Evolutionary conservation across 2,329 filamentous ascomycete genomes (phyloP), one percentile per base, ranked within the genome.

Genomic region (Byssothecium circinans): DNA sequence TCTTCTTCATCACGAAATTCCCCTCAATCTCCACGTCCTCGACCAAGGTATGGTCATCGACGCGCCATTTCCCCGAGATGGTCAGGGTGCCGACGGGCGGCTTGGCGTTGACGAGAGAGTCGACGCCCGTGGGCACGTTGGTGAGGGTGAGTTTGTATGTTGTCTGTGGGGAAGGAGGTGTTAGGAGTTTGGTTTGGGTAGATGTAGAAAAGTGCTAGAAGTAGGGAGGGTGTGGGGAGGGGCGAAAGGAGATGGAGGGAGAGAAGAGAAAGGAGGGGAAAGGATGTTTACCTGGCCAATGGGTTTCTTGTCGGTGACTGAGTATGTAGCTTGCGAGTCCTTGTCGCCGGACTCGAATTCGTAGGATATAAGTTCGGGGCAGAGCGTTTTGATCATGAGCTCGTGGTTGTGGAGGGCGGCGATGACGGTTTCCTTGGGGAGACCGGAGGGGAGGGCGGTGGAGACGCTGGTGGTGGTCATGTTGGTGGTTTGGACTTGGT

Each of bases 1-100:
- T 68, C 60, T 69, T 71, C 65, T 72, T 73, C 65, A 70, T 71
- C 62, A 73, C 64, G 30, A 72, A 71, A 43, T 74, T 72, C 3
- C 67, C 69, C 30, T 74, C 71, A 41, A 74, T 71, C n/a, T 71
- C 65, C 1, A 73, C 67, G 19, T 72, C 68, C 55, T 74, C 71
- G 19, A 52, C 57, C 29, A 73, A 47, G 47, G 57, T 44, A 20
- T 64, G 67, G 20, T 56, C 56, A 3, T n/a, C 45, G 2, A 72
- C 64, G 19, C 71, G 59, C 70, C 71, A 73, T 49, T 69, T 66
- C 15, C 68, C 68, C 4, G 63, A 58, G 42, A 74, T 73, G 41
- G 63, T 69, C 33, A 74, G 64, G 17, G 62, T 56, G 44, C 71
- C 71, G 20, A 71, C 64, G 1, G 68, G 69, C 3, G 71, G 69